phyloP scores from a whole-genome alignment of 2,329 filamentous ascomycete species.

The Botryotinia narcissicola region DNA sequence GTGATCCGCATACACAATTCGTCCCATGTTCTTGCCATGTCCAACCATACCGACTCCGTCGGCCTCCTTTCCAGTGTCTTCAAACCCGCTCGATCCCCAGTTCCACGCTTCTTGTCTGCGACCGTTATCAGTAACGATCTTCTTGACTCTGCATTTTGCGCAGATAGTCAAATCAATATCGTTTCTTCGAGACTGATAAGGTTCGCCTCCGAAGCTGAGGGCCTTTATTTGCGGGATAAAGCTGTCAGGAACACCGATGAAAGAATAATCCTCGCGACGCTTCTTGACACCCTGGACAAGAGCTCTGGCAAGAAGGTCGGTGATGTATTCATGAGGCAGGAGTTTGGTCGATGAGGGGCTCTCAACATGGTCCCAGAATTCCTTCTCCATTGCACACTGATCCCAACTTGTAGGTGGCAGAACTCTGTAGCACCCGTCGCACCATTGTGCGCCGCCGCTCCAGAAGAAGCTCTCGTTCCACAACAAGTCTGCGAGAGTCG shows the following conservation, averaged over 20 bases:
- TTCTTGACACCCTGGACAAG: neutral
- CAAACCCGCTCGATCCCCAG: neutral
- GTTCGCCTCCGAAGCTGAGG: neutral
- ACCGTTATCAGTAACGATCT: neutral
- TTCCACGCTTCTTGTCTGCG: neutral
- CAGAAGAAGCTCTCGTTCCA: neutral
- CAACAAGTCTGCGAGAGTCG: neutral
- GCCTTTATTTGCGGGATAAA: neutral
- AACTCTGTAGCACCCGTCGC: neutral
- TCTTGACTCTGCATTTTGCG: constrained; percentile 5
- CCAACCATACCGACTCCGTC: neutral
- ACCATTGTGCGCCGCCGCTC: neutral
- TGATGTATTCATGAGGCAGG: neutral
- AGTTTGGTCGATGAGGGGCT: neutral
- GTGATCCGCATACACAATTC: neutral
- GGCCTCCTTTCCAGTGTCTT: neutral
- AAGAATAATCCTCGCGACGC: neutral
- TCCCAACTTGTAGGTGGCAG: constrained; percentile 1
- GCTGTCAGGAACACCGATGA: neutral
- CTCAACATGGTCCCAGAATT: neutral
- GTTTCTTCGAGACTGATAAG: neutral
- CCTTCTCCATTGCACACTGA: neutral
- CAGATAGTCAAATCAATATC: neutral
- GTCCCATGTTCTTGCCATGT: neutral
- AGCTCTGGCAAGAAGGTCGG: neutral